phyloP scores from a whole-genome alignment of 2,329 filamentous ascomycete species.

The Exophiala spinifera region DNA sequence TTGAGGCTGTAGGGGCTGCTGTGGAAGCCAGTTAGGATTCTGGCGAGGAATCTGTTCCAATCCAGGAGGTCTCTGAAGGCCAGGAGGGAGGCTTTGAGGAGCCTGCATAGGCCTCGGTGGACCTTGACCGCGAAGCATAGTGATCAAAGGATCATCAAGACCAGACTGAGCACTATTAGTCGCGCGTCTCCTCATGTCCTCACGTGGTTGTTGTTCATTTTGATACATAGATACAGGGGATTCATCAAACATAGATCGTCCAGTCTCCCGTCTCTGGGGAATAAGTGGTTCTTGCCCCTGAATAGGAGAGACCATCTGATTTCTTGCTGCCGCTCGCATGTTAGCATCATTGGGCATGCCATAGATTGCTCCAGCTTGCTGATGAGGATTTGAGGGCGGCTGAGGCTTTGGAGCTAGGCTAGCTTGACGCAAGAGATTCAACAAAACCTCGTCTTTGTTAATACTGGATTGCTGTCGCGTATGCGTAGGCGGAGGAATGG shows the following conservation, averaged over 20 bases:
- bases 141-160: slow-evolving; percentile 37
- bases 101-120: slow-evolving; percentile 37
- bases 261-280: slow-evolving; percentile 16
- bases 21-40: slow-evolving; percentile 29
- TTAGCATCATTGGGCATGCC: slow-evolving; percentile 4
- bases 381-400: slow-evolving; percentile 18
- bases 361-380: slow-evolving; percentile 14
- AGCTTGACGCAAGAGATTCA: slow-evolving; percentile 27
- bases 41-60: slow-evolving; percentile 40
- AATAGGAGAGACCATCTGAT: slow-evolving; percentile 10
- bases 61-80: slow-evolving; percentile 44
- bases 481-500: slow-evolving; percentile 15
- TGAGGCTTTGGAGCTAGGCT: slow-evolving; percentile 26
- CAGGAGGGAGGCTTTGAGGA: slow-evolving; percentile 33
- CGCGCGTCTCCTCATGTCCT: slow-evolving; percentile 36
- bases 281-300: slow-evolving; percentile 17
- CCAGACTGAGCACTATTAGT: slow-evolving; percentile 38
- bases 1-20: slow-evolving; percentile 7
- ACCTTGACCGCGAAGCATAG: slow-evolving; percentile 30
- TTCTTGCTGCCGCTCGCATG: slow-evolving; percentile 9
- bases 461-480: slow-evolving; percentile 22
- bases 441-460: slow-evolving; percentile 26
- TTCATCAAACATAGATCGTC: slow-evolving; percentile 40
- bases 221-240: slow-evolving; percentile 41
- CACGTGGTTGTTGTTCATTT: slow-evolving; percentile 28